Base-by-base conservation (phyloP, 2,329 filamentous ascomycete genomes). In the Plenodomus lindquistii region DNA sequence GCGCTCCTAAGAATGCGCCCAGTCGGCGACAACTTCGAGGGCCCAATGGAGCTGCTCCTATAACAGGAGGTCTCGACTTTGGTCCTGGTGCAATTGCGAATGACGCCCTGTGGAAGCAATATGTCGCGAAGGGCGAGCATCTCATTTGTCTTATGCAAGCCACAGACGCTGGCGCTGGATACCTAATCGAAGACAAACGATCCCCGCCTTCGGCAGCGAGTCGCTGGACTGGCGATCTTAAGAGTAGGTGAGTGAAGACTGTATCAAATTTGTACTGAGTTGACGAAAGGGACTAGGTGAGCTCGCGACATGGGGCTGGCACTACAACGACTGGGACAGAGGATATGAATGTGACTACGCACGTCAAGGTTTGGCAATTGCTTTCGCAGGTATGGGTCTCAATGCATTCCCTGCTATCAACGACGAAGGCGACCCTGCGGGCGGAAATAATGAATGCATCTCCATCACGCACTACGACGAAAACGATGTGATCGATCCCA, bases 141-240 rank as follows among this genome's bases (percentile, higher is more conserved):
- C 44, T 65, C 1, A 27, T 45, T 11, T 59, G 54, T 31, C 39
- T 55, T n/a, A 62, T 65, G 53, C 37, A 45, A 1, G 58, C 51
- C 2, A 49, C 53, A 1, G 62, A 63, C 17, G n/a, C 18, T 9
- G 52, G 35, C 5, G 62, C 62, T 7, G 60, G 60, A 10, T 48
- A 27, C 11, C 46, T 56, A 18, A 18, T 34, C 11, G 13, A 43
- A 15, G 52, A 60, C 15, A 49, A 35, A 0, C 38, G 53, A 3
- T 40, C 31, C 2, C 59, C 57, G 6, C 55, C 57, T 16, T 63
- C 60, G 3, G 57, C 54, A 8, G 42, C 46, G 3, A 65, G 58
- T 29, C 29, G 2, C 3, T 66, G 61, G 60, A 46, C 41, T 9
- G 48, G 55, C 5, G 54, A 62, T 17, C 44, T 62, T 8, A 42